Evolutionary conservation across 106 monocot genomes (phyloP).

Genomic region (Apostasia shenzhenica): DNA sequence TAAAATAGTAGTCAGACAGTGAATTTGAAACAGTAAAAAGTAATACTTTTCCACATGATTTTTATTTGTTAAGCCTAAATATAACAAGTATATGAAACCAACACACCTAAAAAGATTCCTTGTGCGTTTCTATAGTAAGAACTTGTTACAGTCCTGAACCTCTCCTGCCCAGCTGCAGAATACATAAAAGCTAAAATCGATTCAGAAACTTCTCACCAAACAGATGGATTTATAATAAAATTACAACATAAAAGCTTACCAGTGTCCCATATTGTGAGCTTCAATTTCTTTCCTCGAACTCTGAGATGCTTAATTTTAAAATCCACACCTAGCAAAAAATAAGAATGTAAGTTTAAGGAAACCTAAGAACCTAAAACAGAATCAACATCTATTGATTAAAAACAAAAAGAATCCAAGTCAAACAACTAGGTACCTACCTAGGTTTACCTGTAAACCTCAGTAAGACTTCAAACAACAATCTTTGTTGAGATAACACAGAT

Average conservation of each 20-base stretch:
- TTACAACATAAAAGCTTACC: conserved; percentile 26
- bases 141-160: conserved; percentile 39
- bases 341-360: neutral
- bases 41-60: too few species aligned
- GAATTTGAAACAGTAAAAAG: too few species aligned
- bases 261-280: conserved; percentile 87
- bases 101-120: conserved; percentile 52
- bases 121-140: conserved; percentile 62
- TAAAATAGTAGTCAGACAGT: too few species aligned
- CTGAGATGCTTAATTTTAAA: conserved; percentile 64
- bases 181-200: conserved; percentile 1
- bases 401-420: neutral
- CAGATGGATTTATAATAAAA: neutral
- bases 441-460: too few species aligned
- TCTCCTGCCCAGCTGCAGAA: conserved; percentile 56
- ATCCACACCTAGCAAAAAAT: conserved; percentile 37
- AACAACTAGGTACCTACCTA: neutral
- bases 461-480: too few species aligned
- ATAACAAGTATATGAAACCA: neutral
- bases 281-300: conserved; percentile 64
- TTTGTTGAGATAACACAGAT: too few species aligned
- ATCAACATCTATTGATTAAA: neutral
- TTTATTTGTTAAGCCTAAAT: too few species aligned
- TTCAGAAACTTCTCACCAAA: neutral
- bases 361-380: neutral